phyloP scores from a whole-genome alignment of 164 flowering plant species.

The Tetrastigma voinierianum region DNA sequence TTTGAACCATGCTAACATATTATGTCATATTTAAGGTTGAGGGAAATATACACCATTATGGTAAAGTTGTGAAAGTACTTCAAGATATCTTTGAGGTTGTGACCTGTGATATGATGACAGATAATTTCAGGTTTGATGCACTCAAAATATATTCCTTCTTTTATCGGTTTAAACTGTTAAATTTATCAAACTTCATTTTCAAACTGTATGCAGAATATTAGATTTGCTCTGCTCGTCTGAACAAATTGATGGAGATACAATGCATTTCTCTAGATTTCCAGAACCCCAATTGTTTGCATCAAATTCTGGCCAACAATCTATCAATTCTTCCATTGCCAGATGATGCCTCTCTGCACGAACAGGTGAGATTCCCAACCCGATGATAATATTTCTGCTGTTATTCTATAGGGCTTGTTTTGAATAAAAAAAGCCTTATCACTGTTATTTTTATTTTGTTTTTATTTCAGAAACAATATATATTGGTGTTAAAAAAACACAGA shows the following conservation, averaged over 20 bases:
- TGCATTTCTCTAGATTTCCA: slow-evolving; percentile 24
- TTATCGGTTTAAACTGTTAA: background rate
- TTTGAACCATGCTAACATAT: slow-evolving; percentile 4
- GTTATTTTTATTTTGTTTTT: background rate
- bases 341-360: slow-evolving; percentile 46
- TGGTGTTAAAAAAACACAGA: no score
- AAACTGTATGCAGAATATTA: slow-evolving; percentile 42
- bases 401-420: no score
- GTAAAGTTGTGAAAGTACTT: slow-evolving; percentile 60
- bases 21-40: slow-evolving; percentile 41
- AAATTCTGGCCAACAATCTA: slow-evolving; percentile 26
- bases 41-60: slow-evolving; percentile 47
- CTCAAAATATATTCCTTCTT: background rate
- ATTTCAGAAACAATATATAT: background rate
- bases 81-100: slow-evolving; percentile 87
- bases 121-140: slow-evolving; percentile 60
- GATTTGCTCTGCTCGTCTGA: slow-evolving; percentile 42
- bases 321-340: slow-evolving; percentile 74
- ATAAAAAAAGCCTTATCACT: no score
- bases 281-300: slow-evolving; percentile 66
- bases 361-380: slow-evolving; percentile 36
- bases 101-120: slow-evolving; percentile 65
- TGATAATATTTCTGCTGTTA: background rate
- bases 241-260: slow-evolving; percentile 26
- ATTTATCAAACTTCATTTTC: slow-evolving; percentile 3